Evolutionary conservation across 1,139 yeast species (phyloP), one percentile per base, ranked within the genome.

Genomic region (Suzukiozyma palmioleophila): DNA sequence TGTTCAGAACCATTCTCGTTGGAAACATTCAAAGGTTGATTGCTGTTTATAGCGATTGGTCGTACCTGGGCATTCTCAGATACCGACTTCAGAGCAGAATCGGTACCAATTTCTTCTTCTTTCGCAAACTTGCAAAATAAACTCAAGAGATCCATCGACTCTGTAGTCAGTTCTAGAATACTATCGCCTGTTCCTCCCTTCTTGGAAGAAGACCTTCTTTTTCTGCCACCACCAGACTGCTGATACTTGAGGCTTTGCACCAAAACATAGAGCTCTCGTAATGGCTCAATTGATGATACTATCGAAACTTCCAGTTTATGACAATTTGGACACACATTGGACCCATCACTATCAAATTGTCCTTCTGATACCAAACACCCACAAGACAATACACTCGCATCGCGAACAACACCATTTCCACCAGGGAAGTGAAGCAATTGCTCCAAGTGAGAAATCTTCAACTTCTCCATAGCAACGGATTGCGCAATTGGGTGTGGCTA

Each of bases 351-450:
- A 43, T 58, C 25, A 46, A 69, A 69, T 16, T 42, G 60, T 1
- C 60, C 47, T 48, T 81, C 84, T 1, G 90, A 80, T 0, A 81
- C 68, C 9, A 84, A 58, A 58, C 95, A 85, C 0, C 94, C 92
- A 60, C 95, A 86, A 0, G 80, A 60, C 14, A 84, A 60, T 15
- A 81, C 72, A 1, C 79, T 66, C 5, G 79, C 73, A 57, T 83
- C 88, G 10, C 62, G 37, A 5, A 69, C 62, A 2, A 66, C 43
- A 5, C 47, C 52, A n/a, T 49, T 48, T 21, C 42, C 39, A 2
- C 65, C 66, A 0, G 62, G 61, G 22, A 67, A 50, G 41, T 52
- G 50, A 12, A 69, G 55, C 13, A 69, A 54, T 25, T 53, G 47
- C 42, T 65, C 71, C 36, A 69, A 56, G 15, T 46, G 48, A 5